A percentile compares a stretch with the other conserved stretches of the same genome.
These are phyloP conservation scores for Fusarium sp. DNA, from an alignment of 2,329 filamentous ascomycete genomes.

Conservation along the genomic window DNA sequence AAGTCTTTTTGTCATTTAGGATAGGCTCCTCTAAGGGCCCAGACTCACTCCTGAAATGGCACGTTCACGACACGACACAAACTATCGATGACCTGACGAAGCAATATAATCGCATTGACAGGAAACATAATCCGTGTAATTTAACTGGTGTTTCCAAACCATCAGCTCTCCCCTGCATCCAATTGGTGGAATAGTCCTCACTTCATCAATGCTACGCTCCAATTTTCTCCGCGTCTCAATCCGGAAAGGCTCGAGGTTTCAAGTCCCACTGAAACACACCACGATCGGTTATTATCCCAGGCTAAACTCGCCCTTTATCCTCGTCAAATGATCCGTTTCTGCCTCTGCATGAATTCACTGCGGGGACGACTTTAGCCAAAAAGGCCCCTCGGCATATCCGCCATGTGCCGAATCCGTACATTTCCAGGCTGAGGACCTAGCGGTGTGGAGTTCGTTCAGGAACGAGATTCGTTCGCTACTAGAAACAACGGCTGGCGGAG, in stretches of 20 bases:
- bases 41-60: background rate
- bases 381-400: background rate
- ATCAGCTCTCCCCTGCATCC: background rate
- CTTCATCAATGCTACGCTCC: background rate
- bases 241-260: constrained; percentile 15
- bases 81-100: background rate
- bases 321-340: background rate
- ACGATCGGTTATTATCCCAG: constrained; percentile 7
- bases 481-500: constrained; percentile 12
- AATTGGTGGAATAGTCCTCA: constrained; percentile 9
- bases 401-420: background rate
- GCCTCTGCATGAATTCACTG: background rate
- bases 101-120: background rate
- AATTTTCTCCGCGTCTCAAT: background rate
- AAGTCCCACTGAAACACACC: constrained; percentile 12
- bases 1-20: background rate
- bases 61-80: accelerated
- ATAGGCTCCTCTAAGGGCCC: accelerated
- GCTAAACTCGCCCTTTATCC: background rate
- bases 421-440: background rate
- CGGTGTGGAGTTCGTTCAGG: background rate
- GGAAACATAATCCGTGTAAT: background rate
- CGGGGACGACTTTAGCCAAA: background rate
- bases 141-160: background rate
- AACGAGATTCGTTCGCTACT: background rate